These are phyloP conservation scores for Sugiyamaella smithiae DNA, from an alignment of 805 yeast genomes.

Conservation along the genomic window DNA sequence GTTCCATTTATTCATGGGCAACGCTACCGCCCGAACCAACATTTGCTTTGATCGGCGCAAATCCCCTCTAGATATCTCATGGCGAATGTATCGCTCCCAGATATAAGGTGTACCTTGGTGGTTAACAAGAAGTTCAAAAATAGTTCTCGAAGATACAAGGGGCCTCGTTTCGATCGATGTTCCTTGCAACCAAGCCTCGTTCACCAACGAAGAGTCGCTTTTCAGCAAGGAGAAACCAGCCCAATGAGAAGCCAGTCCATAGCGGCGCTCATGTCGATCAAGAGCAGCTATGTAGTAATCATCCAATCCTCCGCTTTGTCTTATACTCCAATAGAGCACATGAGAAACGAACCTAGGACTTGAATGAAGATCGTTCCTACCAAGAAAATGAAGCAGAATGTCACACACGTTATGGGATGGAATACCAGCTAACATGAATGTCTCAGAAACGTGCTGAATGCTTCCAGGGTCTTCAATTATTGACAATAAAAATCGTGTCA, in stretches of 20 bases:
- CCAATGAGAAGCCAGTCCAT: not conserved
- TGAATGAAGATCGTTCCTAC: not conserved
- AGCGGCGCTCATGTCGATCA: not conserved
- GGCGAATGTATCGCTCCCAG: not conserved
- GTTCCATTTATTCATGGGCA: not conserved
- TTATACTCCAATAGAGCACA: not conserved
- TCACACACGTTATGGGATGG: not conserved
- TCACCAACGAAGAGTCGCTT: not conserved
- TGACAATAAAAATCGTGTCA: not conserved
- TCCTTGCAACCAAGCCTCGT: not conserved
- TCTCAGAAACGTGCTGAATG: not conserved
- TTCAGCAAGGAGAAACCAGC: not conserved
- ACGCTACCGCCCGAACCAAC: not conserved
- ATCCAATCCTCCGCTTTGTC: not conserved
- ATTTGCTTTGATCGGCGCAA: not conserved
- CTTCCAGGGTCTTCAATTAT: not conserved
- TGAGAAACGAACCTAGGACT: not conserved
- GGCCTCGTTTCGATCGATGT: not conserved
- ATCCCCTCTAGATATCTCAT: not conserved
- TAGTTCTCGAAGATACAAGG: not conserved
- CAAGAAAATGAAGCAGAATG: not conserved
- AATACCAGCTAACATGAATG: not conserved
- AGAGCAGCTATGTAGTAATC: not conserved
- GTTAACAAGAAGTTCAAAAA: not conserved
- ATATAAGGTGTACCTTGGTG: not conserved